phyloP scores from a whole-genome alignment of 805 yeast species.

The Metschnikowia vanudenii region DNA sequence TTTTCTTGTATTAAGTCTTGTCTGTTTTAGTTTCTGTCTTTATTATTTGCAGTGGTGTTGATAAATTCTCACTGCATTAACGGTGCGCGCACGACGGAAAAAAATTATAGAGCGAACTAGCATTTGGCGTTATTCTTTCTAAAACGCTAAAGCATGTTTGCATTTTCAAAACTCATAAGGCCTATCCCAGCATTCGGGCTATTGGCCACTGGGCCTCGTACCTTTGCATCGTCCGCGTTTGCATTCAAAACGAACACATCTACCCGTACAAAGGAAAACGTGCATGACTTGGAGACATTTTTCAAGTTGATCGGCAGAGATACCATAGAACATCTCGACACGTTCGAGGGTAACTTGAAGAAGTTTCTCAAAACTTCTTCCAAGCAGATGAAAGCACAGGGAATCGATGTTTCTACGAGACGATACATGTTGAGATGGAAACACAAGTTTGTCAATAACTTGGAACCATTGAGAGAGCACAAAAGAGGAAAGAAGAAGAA shows the following conservation, averaged over 20 bases:
- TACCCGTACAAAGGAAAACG: slow-evolving; percentile 44
- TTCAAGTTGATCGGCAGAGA: slow-evolving; percentile 77
- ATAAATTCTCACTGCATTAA: background rate
- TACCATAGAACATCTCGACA: slow-evolving; percentile 61
- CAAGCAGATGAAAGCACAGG: slow-evolving; percentile 63
- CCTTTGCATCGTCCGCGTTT: slow-evolving; percentile 14
- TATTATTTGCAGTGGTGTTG: background rate
- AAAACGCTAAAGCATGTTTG: slow-evolving; percentile 11
- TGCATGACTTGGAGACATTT: slow-evolving; percentile 67
- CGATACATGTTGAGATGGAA: slow-evolving; percentile 73
- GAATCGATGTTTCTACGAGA: slow-evolving; percentile 71
- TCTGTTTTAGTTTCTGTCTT: too few species aligned
- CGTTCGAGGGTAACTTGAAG: slow-evolving; percentile 59
- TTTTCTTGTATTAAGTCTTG: too few species aligned
- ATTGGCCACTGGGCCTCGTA: slow-evolving; percentile 7
- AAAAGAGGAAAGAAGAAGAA: slow-evolving; percentile 67
- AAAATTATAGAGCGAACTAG: slow-evolving; percentile 4
- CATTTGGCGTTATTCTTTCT: background rate
- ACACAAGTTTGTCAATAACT: slow-evolving; percentile 59
- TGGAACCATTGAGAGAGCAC: slow-evolving; percentile 52
- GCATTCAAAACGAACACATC: slow-evolving; percentile 49
- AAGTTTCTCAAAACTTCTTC: slow-evolving; percentile 59
- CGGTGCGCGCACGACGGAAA: slow-evolving; percentile 17
- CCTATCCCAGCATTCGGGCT: slow-evolving; percentile 7
- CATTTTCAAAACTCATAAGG: slow-evolving; percentile 14